phyloP scores from a whole-genome alignment of 768 basidiomycete genomes.

The Pleurotus ostreatus region DNA sequence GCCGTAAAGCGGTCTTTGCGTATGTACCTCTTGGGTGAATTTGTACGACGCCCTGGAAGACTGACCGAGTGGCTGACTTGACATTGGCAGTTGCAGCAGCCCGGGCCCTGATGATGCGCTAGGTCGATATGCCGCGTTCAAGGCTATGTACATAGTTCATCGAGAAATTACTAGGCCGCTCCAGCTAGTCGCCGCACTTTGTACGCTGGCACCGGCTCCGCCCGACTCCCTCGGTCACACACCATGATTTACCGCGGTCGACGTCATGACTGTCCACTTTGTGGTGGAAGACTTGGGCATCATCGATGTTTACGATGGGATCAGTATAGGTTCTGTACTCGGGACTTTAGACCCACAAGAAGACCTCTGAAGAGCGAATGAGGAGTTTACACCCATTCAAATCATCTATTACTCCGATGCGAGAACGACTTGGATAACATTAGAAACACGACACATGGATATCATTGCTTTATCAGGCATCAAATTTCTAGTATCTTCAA shows the following conservation, averaged over 20 bases:
- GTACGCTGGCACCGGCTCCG: constrained; percentile 4
- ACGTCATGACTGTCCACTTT: not conserved
- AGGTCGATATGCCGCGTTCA: not conserved
- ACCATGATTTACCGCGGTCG: constrained; percentile 4
- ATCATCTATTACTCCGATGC: constrained; percentile 2
- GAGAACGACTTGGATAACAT: not conserved
- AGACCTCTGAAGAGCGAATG: not conserved
- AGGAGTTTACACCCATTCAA: not conserved
- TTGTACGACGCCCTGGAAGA: not conserved
- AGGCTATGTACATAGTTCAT: not conserved
- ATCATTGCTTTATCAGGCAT: not conserved
- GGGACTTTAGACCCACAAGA: constrained; percentile 7
- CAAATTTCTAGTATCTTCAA: not conserved
- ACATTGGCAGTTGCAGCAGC: too few species aligned
- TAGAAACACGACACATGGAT: not conserved
- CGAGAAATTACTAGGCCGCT: not conserved
- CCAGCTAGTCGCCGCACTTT: not conserved
- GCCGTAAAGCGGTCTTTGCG: constrained; percentile 5
- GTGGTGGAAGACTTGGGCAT: too few species aligned
- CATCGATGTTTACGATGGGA: too few species aligned
- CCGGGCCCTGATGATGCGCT: too few species aligned
- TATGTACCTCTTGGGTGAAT: not conserved
- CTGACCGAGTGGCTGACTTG: not conserved
- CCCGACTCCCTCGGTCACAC: constrained; percentile 3
- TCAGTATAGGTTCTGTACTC: not conserved